These are phyloP conservation scores for Coemansia sp. DNA, from an alignment of 192 early-diverging fungal genomes.

Conservation along the genomic window DNA sequence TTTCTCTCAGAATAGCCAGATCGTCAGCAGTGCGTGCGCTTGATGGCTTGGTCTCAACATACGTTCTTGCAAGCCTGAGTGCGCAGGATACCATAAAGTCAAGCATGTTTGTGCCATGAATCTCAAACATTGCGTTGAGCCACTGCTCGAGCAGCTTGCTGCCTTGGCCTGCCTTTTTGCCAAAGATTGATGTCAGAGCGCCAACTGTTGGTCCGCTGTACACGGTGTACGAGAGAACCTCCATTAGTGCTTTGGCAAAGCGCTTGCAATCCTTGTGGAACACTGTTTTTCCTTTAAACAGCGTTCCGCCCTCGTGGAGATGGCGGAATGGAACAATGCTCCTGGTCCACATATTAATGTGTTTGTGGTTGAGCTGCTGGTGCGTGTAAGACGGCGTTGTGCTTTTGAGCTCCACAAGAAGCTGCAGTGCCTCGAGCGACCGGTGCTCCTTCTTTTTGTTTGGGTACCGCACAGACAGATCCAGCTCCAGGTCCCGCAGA, in stretches of 20 bases:
- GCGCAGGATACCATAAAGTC: constrained; percentile 22
- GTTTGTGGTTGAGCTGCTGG: constrained; percentile 50
- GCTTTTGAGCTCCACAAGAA: constrained; percentile 21
- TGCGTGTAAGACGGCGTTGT: constrained; percentile 19
- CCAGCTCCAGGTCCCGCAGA: constrained; percentile 5
- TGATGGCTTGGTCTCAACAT: constrained; percentile 12
- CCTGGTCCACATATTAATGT: constrained; percentile 49
- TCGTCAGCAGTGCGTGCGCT: constrained; percentile 4
- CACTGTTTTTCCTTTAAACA: constrained; percentile 31
- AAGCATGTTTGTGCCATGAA: constrained; percentile 21
- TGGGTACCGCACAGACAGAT: constrained; percentile 22
- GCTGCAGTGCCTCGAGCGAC: constrained; percentile 21
- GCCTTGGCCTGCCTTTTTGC: constrained; percentile 10
- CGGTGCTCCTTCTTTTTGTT: constrained; percentile 33
- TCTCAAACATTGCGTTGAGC: constrained; percentile 32
- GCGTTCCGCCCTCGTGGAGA: constrained; percentile 15
- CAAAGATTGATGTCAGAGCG: background rate
- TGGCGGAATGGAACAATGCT: constrained; percentile 32
- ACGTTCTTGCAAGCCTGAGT: constrained; percentile 11
- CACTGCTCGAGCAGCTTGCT: constrained; percentile 41
- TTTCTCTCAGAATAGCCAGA: background rate
- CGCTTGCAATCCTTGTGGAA: constrained; percentile 46
- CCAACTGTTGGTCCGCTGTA: background rate
- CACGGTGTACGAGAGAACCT: constrained; percentile 9
- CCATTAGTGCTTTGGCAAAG: constrained; percentile 38